Conservation (phyloP, 164 flowering plant genomes). For the Magnolia sinica region DNA sequence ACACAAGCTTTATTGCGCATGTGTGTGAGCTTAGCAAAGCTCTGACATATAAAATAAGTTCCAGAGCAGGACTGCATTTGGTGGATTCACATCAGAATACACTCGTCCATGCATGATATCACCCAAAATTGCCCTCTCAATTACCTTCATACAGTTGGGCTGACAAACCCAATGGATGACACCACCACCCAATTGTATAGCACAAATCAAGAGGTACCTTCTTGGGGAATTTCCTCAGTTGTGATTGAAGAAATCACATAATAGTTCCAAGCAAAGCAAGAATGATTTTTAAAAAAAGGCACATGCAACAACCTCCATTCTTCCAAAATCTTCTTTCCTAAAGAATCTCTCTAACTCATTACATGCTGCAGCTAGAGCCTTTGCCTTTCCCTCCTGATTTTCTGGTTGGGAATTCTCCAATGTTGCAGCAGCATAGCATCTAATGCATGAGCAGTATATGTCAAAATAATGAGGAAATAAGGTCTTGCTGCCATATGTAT, state of each 20-base stretch:
- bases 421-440: slow-evolving; percentile 80
- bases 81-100: too few relatives aligned
- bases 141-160: neutral
- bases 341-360: slow-evolving; percentile 83
- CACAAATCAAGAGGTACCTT: neutral
- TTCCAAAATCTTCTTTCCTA: slow-evolving; percentile 71
- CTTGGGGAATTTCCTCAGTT: neutral
- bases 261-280: neutral
- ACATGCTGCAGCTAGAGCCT: slow-evolving; percentile 81
- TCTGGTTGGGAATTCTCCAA: slow-evolving; percentile 66
- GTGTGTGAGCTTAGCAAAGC: too few relatives aligned
- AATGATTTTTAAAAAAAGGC: neutral
- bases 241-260: neutral
- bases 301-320: slow-evolving; percentile 71
- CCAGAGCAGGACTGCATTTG: too few relatives aligned
- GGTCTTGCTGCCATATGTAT: neutral
- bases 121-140: too few relatives aligned
- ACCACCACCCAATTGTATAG: neutral
- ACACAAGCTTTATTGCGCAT: too few relatives aligned
- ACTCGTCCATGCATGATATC: too few relatives aligned
- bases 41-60: too few relatives aligned
- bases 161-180: neutral
- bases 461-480: neutral
- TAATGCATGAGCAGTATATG: slow-evolving; percentile 19
- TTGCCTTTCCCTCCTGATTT: slow-evolving; percentile 65